These are phyloP conservation scores for Pachysandra terminalis DNA, from an alignment of 164 flowering plant genomes.

Conservation along the genomic window DNA sequence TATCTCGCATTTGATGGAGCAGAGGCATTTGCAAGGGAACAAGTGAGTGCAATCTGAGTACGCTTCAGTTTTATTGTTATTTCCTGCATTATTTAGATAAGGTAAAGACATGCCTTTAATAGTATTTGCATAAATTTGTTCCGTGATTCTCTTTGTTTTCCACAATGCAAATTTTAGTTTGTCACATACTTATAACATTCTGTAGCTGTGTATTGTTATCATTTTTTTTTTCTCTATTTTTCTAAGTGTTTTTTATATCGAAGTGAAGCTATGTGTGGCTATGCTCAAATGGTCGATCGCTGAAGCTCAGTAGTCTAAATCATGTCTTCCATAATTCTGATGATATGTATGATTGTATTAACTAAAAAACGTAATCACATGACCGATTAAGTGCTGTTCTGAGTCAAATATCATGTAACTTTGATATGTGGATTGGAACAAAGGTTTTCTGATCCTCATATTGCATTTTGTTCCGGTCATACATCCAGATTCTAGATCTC, in stretches of 20 bases:
- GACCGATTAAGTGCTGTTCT: neutral
- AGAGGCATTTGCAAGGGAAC: slow-evolving; percentile 92
- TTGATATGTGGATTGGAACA: neutral
- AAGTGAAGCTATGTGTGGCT: no score
- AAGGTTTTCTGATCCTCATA: neutral
- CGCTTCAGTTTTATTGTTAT: no score
- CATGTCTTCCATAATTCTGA: neutral
- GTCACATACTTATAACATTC: no score
- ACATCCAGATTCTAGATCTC: neutral
- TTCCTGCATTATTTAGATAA: no score
- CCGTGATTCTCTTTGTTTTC: no score
- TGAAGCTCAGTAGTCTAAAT: neutral
- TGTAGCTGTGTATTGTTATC: no score
- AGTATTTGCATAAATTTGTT: no score
- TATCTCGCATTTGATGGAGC: slow-evolving; percentile 97
- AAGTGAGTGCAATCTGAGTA: slow-evolving; percentile 36
- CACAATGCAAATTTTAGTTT: no score
- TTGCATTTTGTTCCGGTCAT: neutral
- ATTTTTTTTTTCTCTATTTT: no score
- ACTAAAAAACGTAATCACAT: neutral
- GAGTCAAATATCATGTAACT: neutral
- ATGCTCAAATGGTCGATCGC: neutral
- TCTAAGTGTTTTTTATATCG: no score
- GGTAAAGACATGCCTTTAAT: no score
- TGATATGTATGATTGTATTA: neutral